Evolutionary conservation across 164 flowering plant species (phyloP).

Genomic region (Tetrastigma voinierianum): DNA sequence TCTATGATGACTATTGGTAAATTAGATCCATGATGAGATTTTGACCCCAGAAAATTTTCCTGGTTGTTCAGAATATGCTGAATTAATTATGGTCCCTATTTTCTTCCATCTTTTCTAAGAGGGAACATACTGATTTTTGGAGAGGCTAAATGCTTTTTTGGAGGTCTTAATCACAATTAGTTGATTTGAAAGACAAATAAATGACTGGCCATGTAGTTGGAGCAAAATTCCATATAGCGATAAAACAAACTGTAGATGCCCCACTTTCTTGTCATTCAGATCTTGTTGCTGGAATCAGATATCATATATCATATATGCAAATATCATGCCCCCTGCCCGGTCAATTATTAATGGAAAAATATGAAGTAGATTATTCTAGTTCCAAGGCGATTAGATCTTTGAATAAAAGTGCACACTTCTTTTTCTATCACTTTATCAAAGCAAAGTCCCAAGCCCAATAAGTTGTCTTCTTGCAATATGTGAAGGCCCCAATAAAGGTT

Average conservation of each 20-base stretch:
- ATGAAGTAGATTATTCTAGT: not conserved
- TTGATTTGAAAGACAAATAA: slow-evolving; percentile 1
- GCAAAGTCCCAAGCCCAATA: not conserved
- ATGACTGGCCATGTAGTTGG: not conserved
- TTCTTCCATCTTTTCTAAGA: too few relatives aligned
- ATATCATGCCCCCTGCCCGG: not conserved
- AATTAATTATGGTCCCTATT: too few relatives aligned
- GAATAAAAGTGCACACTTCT: slow-evolving; percentile 13
- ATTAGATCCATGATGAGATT: too few relatives aligned
- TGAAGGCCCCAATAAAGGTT: slow-evolving; percentile 1
- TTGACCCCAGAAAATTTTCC: too few relatives aligned
- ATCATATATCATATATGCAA: not conserved
- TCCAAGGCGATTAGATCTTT: not conserved
- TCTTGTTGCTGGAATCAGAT: not conserved
- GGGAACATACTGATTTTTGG: not conserved
- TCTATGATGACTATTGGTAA: too few relatives aligned
- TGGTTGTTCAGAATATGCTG: too few relatives aligned
- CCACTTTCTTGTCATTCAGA: not conserved
- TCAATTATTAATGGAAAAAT: not conserved
- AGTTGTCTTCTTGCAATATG: slow-evolving; percentile 9
- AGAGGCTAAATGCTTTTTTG: not conserved
- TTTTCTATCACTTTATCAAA: slow-evolving; percentile 5
- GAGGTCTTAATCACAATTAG: not conserved
- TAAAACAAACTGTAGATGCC: not conserved
- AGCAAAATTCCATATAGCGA: not conserved